Evolutionary conservation across 495 filamentous ascomycete species (phyloP), one percentile per base, ranked within the genome.

Genomic region (Cercophora scortea): DNA sequence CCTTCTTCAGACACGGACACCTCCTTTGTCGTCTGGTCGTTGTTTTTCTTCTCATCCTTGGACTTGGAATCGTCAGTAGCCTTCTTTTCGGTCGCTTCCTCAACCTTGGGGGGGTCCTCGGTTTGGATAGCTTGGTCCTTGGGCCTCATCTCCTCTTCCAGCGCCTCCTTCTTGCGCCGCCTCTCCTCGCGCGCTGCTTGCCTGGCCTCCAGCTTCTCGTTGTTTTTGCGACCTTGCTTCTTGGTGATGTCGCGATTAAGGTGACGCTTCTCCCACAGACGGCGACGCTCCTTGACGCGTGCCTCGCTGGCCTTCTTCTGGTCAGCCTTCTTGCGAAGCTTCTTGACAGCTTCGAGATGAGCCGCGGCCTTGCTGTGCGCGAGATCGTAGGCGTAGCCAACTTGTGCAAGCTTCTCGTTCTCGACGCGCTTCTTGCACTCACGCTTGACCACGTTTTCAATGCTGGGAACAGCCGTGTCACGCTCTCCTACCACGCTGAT

Each of bases 351-450:
- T 73, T 59, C 83, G 15, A 89, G 74, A 25, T 88, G 79, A 4
- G 70, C 69, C 4, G 73, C 69, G 13, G 84, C 89, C 65, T 91
- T 92, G 49, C 85, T 88, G 63, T 95, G 88, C 1, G 91, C 89
- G n/a, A 95, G 71, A 63, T 95, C 91, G 54, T 95, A 95, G 3
- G 86, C 86, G 34, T 86, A 80, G 11, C 90, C 91, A 2, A 93
- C 83, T 57, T 89, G 85, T 7, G 90, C 81, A 3, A 97, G 76
- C 68, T 97, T 97, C 56, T 91, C 89, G 51, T 77, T 77, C 61
- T 77, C 72, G 45, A 85, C 80, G 32, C 82, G 77, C 8, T 68
- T 72, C 41, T 78, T 73, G 52, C 86, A 87, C 53, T 84, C 79
- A 17, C 78, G 72, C 58, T 81, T 82, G 13, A 95, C 82, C 8